A percentile compares a stretch with the other conserved stretches of the same genome.
Conservation (phyloP, 495 filamentous ascomycete species). For the Gamarada debralockiae region DNA sequence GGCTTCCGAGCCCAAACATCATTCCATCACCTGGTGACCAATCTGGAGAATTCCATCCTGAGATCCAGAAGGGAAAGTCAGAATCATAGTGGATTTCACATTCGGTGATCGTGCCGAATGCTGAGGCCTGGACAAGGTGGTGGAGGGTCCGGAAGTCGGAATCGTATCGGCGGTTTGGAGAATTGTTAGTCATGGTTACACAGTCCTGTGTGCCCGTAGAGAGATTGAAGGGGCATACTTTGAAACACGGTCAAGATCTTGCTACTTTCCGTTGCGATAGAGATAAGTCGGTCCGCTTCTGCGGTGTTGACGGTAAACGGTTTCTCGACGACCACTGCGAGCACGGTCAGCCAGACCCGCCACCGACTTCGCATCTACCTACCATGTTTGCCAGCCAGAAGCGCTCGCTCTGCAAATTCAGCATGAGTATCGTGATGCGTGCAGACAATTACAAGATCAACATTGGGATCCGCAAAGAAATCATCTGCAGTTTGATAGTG, state of each 20-base stretch:
- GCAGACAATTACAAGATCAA: constrained; percentile 64
- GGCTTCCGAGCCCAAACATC: constrained; percentile 69
- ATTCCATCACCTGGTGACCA: constrained; percentile 58
- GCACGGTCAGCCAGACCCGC: background rate
- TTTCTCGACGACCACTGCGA: constrained; percentile 67
- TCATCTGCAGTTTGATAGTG: constrained; percentile 48
- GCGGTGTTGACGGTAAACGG: constrained; percentile 62
- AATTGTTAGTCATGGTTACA: background rate
- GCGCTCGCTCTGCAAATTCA: constrained; percentile 52
- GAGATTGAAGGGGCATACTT: constrained; percentile 29
- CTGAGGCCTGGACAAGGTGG: constrained; percentile 43
- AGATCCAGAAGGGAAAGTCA: constrained; percentile 35
- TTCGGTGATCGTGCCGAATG: constrained; percentile 60
- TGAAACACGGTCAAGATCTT: constrained; percentile 66
- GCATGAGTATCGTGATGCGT: constrained; percentile 59
- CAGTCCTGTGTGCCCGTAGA: background rate
- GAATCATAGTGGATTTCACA: constrained; percentile 68
- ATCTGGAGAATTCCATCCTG: constrained; percentile 51
- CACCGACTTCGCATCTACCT: background rate
- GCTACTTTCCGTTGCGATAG: constrained; percentile 52
- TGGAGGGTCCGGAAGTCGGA: constrained; percentile 68
- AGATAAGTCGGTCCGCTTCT: constrained; percentile 63
- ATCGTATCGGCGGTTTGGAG: constrained; percentile 59
- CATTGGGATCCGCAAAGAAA: constrained; percentile 50
- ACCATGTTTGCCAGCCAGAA: constrained; percentile 63